Evolutionary conservation across 352 stramenopile species (phyloP).

Genomic region (Phytopythium aichiense): DNA sequence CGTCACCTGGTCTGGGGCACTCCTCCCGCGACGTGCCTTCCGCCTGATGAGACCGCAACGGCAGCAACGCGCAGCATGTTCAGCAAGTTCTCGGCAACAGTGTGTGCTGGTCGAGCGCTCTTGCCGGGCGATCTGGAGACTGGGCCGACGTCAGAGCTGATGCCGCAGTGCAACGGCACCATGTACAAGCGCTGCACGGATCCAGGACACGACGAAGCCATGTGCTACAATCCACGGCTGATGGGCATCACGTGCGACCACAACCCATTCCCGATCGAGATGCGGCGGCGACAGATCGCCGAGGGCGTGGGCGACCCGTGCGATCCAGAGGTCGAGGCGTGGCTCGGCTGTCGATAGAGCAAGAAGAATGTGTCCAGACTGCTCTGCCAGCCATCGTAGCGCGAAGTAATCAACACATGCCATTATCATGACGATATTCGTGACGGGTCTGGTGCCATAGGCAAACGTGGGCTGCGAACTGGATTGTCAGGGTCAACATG

Average conservation of each 20-base stretch:
- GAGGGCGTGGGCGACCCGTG: background rate
- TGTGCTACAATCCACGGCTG: constrained; percentile 20
- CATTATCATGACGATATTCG: background rate
- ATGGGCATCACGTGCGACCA: constrained; percentile 20
- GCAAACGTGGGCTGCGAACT: background rate
- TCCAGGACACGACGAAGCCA: constrained; percentile 5
- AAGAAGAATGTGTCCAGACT: background rate
- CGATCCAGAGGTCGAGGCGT: background rate
- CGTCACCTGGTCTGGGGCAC: constrained; percentile 17
- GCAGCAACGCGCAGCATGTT: constrained; percentile 5
- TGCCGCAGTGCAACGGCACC: constrained; percentile 20
- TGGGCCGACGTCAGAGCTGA: constrained; percentile 4
- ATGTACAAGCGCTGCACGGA: constrained; percentile 18
- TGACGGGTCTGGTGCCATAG: background rate
- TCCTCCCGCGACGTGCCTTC: constrained; percentile 14
- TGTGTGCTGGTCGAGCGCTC: constrained; percentile 11
- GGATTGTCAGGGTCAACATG: background rate
- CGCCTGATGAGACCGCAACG: constrained; percentile 7
- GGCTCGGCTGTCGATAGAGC: background rate
- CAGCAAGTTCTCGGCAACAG: constrained; percentile 5
- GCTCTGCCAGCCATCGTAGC: no score
- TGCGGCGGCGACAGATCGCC: constrained; percentile 14
- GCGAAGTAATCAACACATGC: background rate
- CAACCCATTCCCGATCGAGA: constrained; percentile 16
- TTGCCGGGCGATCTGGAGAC: constrained; percentile 7